phyloP scores from a whole-genome alignment of 1,284 basidiomycete species.

The Ganoderma boninense region DNA sequence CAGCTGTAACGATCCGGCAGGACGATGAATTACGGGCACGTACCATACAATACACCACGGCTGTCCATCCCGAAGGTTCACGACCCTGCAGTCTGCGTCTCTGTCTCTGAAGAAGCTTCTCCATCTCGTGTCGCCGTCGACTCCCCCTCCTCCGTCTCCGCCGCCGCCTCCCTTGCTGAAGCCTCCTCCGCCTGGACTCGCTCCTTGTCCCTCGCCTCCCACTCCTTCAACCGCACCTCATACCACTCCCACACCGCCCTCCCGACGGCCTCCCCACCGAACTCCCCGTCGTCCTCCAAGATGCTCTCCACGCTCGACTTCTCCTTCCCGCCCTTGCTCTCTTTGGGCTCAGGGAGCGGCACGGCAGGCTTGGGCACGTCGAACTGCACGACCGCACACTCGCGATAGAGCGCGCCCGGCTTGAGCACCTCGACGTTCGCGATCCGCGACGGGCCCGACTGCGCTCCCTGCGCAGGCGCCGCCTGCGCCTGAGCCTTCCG shows the following conservation, averaged over 20 bases:
- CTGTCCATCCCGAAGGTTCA: neutral
- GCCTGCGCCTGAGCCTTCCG: slow-evolving; percentile 25
- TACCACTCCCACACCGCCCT: slow-evolving; percentile 78
- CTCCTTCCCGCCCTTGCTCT: slow-evolving; percentile 31
- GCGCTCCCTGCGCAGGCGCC: slow-evolving; percentile 12
- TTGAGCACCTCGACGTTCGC: slow-evolving; percentile 60
- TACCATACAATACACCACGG: neutral
- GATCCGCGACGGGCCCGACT: slow-evolving; percentile 45
- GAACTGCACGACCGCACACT: slow-evolving; percentile 69
- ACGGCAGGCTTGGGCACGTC: slow-evolving; percentile 42
- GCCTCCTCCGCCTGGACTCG: slow-evolving; percentile 29
- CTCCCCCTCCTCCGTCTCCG: slow-evolving; percentile 2
- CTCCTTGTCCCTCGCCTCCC: slow-evolving; percentile 52
- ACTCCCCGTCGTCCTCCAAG: slow-evolving; percentile 67
- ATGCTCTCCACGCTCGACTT: slow-evolving; percentile 30
- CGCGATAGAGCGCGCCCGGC: slow-evolving; percentile 78
- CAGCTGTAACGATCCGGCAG: neutral
- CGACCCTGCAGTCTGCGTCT: too few relatives aligned
- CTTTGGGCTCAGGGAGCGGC: slow-evolving; percentile 19
- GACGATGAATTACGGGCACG: neutral
- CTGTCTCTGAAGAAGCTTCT: too few relatives aligned
- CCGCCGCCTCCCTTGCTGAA: slow-evolving; percentile 18
- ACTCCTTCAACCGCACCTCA: slow-evolving; percentile 66
- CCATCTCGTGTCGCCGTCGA: neutral
- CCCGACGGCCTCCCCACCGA: slow-evolving; percentile 72